Percentiles rank a stretch among this genome's conserved stretches.
Conservation (phyloP, 129 eudicot genomes). For the Solidago caesia region DNA sequence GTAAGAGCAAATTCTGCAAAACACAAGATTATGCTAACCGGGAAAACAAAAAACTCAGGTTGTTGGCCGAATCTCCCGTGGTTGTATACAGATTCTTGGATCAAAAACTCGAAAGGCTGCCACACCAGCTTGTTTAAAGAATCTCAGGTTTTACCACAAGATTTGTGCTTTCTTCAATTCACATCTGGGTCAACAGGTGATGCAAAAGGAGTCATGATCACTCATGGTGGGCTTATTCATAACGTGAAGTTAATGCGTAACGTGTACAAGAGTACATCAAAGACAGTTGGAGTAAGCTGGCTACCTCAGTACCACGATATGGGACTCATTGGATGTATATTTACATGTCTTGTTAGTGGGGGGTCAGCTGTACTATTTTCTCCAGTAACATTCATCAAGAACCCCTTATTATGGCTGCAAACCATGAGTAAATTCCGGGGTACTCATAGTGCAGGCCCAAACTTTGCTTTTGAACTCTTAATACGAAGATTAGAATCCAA, state of each 20-base stretch:
- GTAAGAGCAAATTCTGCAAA: constrained; percentile 42
- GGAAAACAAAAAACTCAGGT: constrained; percentile 30
- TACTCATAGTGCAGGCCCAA: constrained; percentile 49
- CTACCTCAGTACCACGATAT: constrained; percentile 54
- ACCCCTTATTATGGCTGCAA: constrained; percentile 51
- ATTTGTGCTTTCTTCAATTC: constrained; percentile 52
- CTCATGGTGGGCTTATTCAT: constrained; percentile 43
- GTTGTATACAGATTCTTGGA: constrained; percentile 50
- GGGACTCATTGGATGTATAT: constrained; percentile 48
- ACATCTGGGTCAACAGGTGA: constrained; percentile 57
- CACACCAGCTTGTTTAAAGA: constrained; percentile 15
- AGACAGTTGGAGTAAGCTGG: constrained; percentile 43
- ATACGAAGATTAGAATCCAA: constrained; percentile 31
- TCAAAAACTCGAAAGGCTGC: constrained; percentile 35
- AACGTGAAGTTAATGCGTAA: constrained; percentile 52
- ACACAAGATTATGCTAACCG: constrained; percentile 30
- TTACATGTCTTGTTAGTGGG: constrained; percentile 37
- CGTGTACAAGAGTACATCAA: constrained; percentile 46
- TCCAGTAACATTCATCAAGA: constrained; percentile 42
- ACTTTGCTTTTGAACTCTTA: constrained; percentile 46
- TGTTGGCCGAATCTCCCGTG: constrained; percentile 51
- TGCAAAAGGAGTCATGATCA: constrained; percentile 54
- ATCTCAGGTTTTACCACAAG: constrained; percentile 24
- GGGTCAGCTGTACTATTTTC: constrained; percentile 41
- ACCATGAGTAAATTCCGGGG: constrained; percentile 41